Base-by-base conservation (phyloP, 169 alveolate species). In the Cryptosporidium sp. region DNA sequence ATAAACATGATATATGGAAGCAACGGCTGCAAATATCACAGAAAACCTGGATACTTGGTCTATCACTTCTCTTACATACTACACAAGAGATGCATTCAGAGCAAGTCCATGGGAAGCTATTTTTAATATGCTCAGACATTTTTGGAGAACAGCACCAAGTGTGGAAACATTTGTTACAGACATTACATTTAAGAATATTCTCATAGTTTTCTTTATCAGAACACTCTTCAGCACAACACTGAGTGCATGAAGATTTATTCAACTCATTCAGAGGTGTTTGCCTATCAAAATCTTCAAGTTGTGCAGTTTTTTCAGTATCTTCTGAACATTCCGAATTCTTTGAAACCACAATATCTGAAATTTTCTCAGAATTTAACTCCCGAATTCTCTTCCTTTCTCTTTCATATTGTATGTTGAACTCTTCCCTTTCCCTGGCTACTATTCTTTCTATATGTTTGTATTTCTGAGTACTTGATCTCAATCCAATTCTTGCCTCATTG, bases 1-100 rank as follows among this genome's bases (percentile, higher is more conserved):
- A 26, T 50, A 80, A 80, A 43, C 89, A 80, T 18, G 39, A 26
- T 43, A 41, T 80, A 41, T 80, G 89, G 33, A 80, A 80, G 16
- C 61, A 35, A 37, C 89, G 55, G 16, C 52, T 26, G 31, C 89
- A 80, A 48, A 80, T 59, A 80, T 65, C 62, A 43, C 89, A 80
- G 37, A 62, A 23, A 43, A 80, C 89, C 43, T 80, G 89, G n/a
- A 33, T 31, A 41, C n/a, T 65, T 62, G 50, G 48, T 26, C 67
- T 1, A 26, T 59, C 74, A 26, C 43, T 65, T 41, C 45, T 58
- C 10, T 52, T 67, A 48, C 89, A 80, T 31, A 80, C 68, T 16
- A 33, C 14, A 31, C 89, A 80, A 41, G 6, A 14, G 18, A 33
- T 62, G 37, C 89, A 80, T 7, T 65, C 68, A 9, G 89, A 39